A percentile compares a stretch with the other conserved stretches of the same genome.
These are phyloP conservation scores for Serpula lacrymans DNA, from an alignment of 768 basidiomycete genomes.

Conservation along the genomic window DNA sequence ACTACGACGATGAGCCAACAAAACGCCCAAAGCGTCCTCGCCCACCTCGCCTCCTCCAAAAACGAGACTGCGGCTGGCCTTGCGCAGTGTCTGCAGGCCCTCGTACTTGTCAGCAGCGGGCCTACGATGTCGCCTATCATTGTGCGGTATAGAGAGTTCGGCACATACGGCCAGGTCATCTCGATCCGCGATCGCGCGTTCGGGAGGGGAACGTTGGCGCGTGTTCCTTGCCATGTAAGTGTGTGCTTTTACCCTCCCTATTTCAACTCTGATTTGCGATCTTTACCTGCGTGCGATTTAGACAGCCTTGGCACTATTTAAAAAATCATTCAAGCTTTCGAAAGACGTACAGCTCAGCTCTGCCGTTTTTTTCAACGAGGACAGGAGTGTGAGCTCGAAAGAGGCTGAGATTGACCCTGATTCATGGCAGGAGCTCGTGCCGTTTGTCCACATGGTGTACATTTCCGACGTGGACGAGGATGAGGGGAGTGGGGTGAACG, in stretches of 20 bases:
- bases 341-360: conserved; percentile 16
- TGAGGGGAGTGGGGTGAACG: too few relatives aligned
- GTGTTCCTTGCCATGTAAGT: conserved; percentile 29
- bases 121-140: conserved; percentile 25
- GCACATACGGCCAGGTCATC: conserved; percentile 12
- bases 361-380: conserved; percentile 28
- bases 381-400: conserved; percentile 22
- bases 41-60: conserved; percentile 28
- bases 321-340: conserved; percentile 16
- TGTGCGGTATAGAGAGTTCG: conserved; percentile 20
- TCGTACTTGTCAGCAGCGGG: conserved; percentile 26
- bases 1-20: too few relatives aligned
- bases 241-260: conserved; percentile 12
- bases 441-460: conserved; percentile 28
- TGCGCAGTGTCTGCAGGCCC: conserved; percentile 30
- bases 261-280: not conserved
- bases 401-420: conserved; percentile 25
- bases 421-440: conserved; percentile 29
- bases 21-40: conserved; percentile 26
- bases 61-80: conserved; percentile 30
- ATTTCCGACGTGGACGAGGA: too few relatives aligned
- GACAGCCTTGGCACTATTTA: conserved; percentile 25
- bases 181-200: too few relatives aligned
- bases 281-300: too few relatives aligned
- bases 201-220: conserved; percentile 27